Base-by-base conservation (phyloP, 225 moss, liverwort and hornwort species). In the Polytrichum formosum region DNA sequence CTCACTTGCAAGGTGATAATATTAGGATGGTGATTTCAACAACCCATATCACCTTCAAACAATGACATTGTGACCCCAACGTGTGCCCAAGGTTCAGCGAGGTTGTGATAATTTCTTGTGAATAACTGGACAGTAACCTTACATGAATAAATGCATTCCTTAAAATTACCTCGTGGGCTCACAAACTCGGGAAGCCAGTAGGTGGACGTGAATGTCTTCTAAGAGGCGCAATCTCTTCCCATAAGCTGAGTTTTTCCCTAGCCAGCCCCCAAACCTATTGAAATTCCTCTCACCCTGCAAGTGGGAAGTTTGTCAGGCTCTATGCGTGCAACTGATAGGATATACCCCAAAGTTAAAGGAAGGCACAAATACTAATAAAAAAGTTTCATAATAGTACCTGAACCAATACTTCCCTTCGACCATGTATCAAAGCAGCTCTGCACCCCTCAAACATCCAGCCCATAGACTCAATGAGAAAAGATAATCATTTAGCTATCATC, bases 221-320 rank as follows among this genome's bases (percentile, higher is more conserved):
- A 98, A 75, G 60, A 91, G 90, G 53, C 98, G 98, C 74, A 80
- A 76, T 28, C 88, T 92, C 87, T 92, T 98, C 35, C 94, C 88
- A 78, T 77, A 91, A n/a, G 90, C 81, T 64, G 98, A 98, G 69
- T 94, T 92, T 68, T 98, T 98, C 64, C 97, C 97, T 25, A 98
- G 87, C 98, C 98, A 98, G 69, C 86, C 87, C 29, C 94, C 91
- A 74, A 98, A 98, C 72, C 98, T 86, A 77, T 92, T 98, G 53
- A 90, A 98, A 75, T 92, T 98, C 23, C 91, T 77, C 67, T 91
- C 90, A 66, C 98, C 94, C 94, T 98, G 80, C 72, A 79, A 53
- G 35, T 61, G 26, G 60, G 21, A 6, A n/a, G 26, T 61, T 7
- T 27, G 19, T 28, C 27, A 55, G 26, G 46, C 4, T 16, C 46